These are phyloP conservation scores for Fusarium sp. DNA, from an alignment of 2,329 filamentous ascomycete genomes.

Conservation along the genomic window DNA sequence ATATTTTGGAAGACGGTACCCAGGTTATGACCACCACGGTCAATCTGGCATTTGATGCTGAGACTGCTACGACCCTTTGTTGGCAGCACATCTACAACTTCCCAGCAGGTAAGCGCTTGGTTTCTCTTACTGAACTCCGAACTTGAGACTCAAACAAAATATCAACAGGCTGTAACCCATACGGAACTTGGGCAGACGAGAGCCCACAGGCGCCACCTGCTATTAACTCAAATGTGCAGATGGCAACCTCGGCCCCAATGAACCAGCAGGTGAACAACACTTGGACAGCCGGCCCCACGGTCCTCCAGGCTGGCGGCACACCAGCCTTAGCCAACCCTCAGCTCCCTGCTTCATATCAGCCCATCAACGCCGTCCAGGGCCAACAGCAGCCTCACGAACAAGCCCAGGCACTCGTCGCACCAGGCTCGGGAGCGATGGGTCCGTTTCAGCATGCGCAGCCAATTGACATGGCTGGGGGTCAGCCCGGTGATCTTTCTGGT, in stretches of 20 bases:
- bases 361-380: not conserved
- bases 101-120: not conserved
- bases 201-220: not conserved
- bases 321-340: not conserved
- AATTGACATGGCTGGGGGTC: not conserved
- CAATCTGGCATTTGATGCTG: not conserved
- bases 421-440: not conserved
- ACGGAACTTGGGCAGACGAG: not conserved
- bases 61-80: not conserved
- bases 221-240: not conserved
- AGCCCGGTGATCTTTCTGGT: not conserved
- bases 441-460: not conserved
- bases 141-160: not conserved
- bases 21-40: not conserved
- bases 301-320: not conserved
- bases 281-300: not conserved
- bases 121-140: not conserved
- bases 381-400: not conserved
- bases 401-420: not conserved
- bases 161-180: not conserved
- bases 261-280: not conserved
- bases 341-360: not conserved
- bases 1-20: not conserved
- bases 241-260: not conserved
- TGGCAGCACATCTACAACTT: conserved; percentile 15